Percentiles rank a stretch among this genome's conserved stretches.
Conservation (phyloP, 1,284 basidiomycete species). For the Sporisorium graminicola region DNA sequence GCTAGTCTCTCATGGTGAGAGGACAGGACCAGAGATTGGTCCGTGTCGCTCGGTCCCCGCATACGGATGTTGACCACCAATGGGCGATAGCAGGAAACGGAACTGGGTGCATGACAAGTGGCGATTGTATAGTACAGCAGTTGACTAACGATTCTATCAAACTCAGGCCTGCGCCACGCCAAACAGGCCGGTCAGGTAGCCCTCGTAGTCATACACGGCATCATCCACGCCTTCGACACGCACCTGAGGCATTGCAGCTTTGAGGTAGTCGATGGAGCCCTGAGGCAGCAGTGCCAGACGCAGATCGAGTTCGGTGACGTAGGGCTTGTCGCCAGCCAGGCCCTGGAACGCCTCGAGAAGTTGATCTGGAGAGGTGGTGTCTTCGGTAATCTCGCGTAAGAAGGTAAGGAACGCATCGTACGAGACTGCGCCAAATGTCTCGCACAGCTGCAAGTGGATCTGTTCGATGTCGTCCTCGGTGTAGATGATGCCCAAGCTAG, state of each 20-base stretch:
- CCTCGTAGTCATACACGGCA: conserved; percentile 61
- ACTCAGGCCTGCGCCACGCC: conserved; percentile 39
- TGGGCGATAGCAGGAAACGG: too few species aligned
- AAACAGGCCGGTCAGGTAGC: conserved; percentile 53
- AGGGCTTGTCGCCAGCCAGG: conserved; percentile 91
- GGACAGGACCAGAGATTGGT: too few species aligned
- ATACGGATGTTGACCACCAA: too few species aligned
- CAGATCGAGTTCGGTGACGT: conserved; percentile 93
- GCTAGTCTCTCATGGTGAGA: too few species aligned
- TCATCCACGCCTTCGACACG: conserved; percentile 56
- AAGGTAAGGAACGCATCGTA: conserved; percentile 96
- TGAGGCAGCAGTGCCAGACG: conserved; percentile 85
- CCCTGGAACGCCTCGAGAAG: conserved; percentile 92
- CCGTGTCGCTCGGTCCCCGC: too few species aligned
- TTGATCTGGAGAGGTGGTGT: conserved; percentile 92
- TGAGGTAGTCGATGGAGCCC: conserved; percentile 83
- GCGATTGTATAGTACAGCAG: conserved; percentile 20
- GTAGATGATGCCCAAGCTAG: conserved; percentile 93
- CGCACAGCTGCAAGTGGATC: conserved; percentile 85
- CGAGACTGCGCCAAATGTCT: conserved; percentile 87
- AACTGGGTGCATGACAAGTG: neutral
- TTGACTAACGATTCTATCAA: neutral
- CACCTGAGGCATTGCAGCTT: conserved; percentile 59
- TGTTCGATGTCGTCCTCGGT: conserved; percentile 86
- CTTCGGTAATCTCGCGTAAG: conserved; percentile 88